phyloP scores from a whole-genome alignment of 2,329 filamentous ascomycete genomes.

The Calonectria pseudoreteaudii region DNA sequence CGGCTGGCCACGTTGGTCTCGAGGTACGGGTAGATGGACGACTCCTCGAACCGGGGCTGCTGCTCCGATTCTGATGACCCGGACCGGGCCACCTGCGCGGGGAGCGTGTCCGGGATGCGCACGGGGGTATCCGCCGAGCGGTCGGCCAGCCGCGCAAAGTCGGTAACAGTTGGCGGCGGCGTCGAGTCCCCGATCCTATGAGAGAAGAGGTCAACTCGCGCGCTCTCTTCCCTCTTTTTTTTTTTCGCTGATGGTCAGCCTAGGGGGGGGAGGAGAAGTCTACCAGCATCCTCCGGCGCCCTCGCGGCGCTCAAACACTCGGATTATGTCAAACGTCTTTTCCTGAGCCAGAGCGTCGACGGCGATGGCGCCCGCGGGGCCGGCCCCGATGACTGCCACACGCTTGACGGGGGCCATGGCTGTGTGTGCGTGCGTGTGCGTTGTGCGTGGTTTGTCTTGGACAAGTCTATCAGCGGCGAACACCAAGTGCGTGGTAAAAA shows the following conservation, averaged over 20 bases:
- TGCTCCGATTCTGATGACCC: slow-evolving; percentile 10
- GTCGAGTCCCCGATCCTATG: slow-evolving; percentile 56
- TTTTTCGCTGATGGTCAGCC: background rate
- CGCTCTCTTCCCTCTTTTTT: too few species aligned
- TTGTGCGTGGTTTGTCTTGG: background rate
- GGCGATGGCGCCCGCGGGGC: slow-evolving; percentile 69
- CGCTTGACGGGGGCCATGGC: slow-evolving; percentile 39
- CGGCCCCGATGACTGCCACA: slow-evolving; percentile 71
- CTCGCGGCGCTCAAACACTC: slow-evolving; percentile 71
- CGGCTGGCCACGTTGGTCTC: slow-evolving; percentile 72
- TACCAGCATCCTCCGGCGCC: slow-evolving; percentile 71
- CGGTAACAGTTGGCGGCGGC: slow-evolving; percentile 54
- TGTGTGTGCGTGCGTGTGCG: background rate
- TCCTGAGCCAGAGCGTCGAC: slow-evolving; percentile 71
- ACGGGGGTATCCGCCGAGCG: slow-evolving; percentile 63
- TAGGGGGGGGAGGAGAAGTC: slow-evolving; percentile 25
- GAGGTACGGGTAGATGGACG: slow-evolving; percentile 70
- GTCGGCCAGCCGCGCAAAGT: slow-evolving; percentile 58
- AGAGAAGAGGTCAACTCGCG: background rate
- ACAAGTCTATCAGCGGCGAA: background rate
- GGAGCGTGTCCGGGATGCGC: slow-evolving; percentile 59
- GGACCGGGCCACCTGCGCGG: slow-evolving; percentile 56
- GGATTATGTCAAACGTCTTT: slow-evolving; percentile 66
- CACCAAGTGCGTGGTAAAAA: background rate
- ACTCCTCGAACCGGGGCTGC: slow-evolving; percentile 65